phyloP scores from a whole-genome alignment of 371 early-diverging fungal genomes.

The Actinomortierella ambigua region DNA sequence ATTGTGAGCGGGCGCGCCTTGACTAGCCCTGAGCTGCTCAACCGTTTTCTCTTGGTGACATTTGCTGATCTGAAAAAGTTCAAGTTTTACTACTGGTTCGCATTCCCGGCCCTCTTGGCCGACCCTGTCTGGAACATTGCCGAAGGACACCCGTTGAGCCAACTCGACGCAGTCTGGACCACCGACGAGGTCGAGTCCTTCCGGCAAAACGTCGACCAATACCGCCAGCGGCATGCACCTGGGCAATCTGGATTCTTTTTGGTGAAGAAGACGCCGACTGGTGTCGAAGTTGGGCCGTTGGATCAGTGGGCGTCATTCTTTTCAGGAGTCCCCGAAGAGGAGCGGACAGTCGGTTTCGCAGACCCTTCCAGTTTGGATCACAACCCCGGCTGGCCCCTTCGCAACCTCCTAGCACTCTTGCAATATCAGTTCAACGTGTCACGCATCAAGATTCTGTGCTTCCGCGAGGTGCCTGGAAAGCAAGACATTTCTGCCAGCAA shows the following conservation, averaged over 20 bases:
- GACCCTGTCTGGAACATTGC: conserved; percentile 36
- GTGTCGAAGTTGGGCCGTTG: conserved; percentile 46
- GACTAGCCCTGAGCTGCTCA: conserved; percentile 62
- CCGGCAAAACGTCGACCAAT: conserved; percentile 19
- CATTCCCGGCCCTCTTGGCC: conserved; percentile 81
- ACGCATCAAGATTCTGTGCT: conserved; percentile 70
- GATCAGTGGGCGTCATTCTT: conserved; percentile 56
- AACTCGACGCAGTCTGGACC: conserved; percentile 32
- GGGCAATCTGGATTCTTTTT: conserved; percentile 48
- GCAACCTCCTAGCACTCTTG: conserved; percentile 80
- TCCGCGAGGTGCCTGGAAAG: conserved; percentile 62
- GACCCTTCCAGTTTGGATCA: conserved; percentile 77
- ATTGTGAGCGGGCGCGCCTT: conserved; percentile 72
- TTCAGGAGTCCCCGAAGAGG: conserved; percentile 26
- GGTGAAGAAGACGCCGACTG: conserved; percentile 21
- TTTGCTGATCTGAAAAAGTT: conserved; percentile 95
- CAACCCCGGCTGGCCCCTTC: conserved; percentile 89
- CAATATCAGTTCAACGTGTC: conserved; percentile 52
- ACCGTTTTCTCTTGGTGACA: conserved; percentile 74
- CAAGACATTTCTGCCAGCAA: conserved; percentile 39
- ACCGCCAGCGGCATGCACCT: conserved; percentile 16
- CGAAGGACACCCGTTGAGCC: conserved; percentile 14
- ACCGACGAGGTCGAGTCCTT: conserved; percentile 16
- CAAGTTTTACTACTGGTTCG: conserved; percentile 93
- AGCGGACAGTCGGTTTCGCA: conserved; percentile 70